Evolutionary conservation across 805 yeast species (phyloP), one percentile per base, ranked within the genome.

Genomic region (Candida manassasensis): DNA sequence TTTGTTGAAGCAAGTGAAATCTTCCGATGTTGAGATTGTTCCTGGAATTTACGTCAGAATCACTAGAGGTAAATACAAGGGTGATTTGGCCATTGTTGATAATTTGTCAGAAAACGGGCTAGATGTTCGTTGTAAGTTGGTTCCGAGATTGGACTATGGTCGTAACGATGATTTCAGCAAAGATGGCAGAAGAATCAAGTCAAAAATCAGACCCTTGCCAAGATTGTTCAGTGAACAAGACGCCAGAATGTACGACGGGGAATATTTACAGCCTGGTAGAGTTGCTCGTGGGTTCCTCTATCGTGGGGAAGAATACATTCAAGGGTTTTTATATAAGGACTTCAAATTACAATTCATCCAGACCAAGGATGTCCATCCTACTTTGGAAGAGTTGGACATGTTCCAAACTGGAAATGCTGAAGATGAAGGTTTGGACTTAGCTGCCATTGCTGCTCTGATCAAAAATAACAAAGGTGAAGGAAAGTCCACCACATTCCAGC

Each of bases 41-140:
- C 97, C 95, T 6, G 98, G 98, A 15, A 78, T 87, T 19, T 93
- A 90, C 58, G 95, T 93, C 34, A 75, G 98, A 45, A 74, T 93
- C 44, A 82, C 84, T 50, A 75, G 95, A 43, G 97, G 98, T 43
- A 83, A 82, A 52, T 89, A 90, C 59, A 84, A 84, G 51, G 90
- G 90, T 34, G 98, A 93, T 58, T 69, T 93, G 45, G 98, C 96
- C 15, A 75, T 87, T 32, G 95, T 93, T 34, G 96, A 88, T 49
- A 88, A 89, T 54, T 73, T 93, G 43, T 84, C 94, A 41, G 97
- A 93, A 52, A 90, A 86, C 54, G 97, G 96, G 35, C 73, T 93
- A 48, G 97, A 90, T 56, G 97, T 87, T n/a, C 75, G 94, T 50
- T 78, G 95, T 48, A 86, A 86, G 53, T 69, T 93, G 44, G 94